phyloP scores from a whole-genome alignment of 257 asterid genomes.

The Leonotis leonurus region DNA sequence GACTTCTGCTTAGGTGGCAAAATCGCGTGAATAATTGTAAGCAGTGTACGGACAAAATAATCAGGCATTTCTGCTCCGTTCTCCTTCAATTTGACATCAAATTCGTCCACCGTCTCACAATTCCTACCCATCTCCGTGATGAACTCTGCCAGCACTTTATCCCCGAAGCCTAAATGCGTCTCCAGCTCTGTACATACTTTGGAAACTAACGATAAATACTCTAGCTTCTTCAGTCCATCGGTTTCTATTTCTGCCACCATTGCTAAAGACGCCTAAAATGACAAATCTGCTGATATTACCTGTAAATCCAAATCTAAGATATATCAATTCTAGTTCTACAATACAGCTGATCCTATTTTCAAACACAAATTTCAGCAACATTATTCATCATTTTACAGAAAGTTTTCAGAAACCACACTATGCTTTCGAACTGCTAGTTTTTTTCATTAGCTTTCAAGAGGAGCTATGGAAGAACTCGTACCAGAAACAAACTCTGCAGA shows the following conservation, averaged over 20 bases:
- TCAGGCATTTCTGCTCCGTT: slow-evolving; percentile 83
- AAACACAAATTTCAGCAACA: too few relatives aligned
- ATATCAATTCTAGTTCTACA: background rate
- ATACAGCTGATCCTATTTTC: too few relatives aligned
- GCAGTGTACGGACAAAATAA: slow-evolving; percentile 76
- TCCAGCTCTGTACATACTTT: slow-evolving; percentile 82
- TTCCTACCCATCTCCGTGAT: slow-evolving; percentile 64
- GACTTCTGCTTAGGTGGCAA: slow-evolving; percentile 50
- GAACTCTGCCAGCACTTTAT: slow-evolving; percentile 75
- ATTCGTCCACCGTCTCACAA: slow-evolving; percentile 48
- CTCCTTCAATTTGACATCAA: slow-evolving; percentile 54
- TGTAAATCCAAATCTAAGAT: background rate
- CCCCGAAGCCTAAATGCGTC: slow-evolving; percentile 60
- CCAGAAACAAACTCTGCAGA: too few relatives aligned
- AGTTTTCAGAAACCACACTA: too few relatives aligned
- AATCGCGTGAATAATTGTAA: slow-evolving; percentile 79
- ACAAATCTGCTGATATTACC: background rate
- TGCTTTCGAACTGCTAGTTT: too few relatives aligned
- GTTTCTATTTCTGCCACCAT: slow-evolving; percentile 38
- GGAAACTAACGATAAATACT: slow-evolving; percentile 69
- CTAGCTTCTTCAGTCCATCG: slow-evolving; percentile 57
- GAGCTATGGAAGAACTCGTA: too few relatives aligned
- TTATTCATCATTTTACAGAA: too few relatives aligned
- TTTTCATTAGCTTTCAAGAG: too few relatives aligned
- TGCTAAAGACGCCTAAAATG: background rate